Evolutionary conservation across 768 basidiomycete genomes (phyloP).

Genomic region (Trametes coccinea): DNA sequence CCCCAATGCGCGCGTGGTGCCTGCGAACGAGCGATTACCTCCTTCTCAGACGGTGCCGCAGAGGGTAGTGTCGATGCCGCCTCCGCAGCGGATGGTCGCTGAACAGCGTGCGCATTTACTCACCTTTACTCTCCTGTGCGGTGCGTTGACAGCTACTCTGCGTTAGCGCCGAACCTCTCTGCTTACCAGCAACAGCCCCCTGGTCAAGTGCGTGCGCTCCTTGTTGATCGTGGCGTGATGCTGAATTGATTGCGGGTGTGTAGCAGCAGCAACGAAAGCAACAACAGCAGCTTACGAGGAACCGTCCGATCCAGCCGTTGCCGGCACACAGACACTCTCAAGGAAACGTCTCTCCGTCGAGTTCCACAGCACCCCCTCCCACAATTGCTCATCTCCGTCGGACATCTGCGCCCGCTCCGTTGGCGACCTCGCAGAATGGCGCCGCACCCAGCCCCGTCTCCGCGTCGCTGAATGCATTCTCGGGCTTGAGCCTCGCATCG

Average conservation of each 20-base stretch:
- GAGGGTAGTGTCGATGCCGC: neutral
- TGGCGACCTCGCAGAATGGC: neutral
- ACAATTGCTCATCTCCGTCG: slow-evolving; percentile 5
- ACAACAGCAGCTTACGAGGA: neutral
- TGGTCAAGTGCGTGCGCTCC: neutral
- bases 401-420: neutral
- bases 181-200: neutral
- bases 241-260: neutral
- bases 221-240: neutral
- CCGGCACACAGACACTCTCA: neutral
- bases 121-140: neutral
- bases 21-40: neutral
- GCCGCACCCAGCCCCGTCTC: slow-evolving; percentile 2
- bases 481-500: slow-evolving; percentile 6
- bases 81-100: neutral
- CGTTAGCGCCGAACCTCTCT: neutral
- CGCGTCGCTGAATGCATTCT: slow-evolving; percentile 4
- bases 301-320: neutral
- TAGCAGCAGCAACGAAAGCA: neutral
- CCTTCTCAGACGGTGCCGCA: neutral
- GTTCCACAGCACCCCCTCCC: slow-evolving; percentile 4
- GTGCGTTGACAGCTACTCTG: neutral
- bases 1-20: slow-evolving; percentile 2
- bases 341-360: slow-evolving; percentile 1
- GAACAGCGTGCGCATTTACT: slow-evolving; percentile 1